These are phyloP conservation scores for Tulasnella sp. DNA, from an alignment of 768 basidiomycete species.

Conservation along the genomic window DNA sequence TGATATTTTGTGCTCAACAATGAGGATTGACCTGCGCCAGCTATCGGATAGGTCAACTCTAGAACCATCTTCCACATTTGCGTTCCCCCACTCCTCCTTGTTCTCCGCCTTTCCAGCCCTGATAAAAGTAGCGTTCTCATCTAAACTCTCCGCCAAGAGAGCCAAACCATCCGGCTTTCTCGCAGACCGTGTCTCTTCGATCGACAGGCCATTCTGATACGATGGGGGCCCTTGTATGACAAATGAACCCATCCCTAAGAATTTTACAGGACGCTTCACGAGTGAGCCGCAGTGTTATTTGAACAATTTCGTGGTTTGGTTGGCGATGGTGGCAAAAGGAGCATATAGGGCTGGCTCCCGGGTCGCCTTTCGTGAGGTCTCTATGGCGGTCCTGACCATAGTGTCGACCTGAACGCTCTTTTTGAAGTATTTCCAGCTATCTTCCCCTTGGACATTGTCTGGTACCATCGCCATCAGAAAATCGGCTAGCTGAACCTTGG, in stretches of 20 bases:
- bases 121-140: neutral
- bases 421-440: neutral
- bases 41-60: no score
- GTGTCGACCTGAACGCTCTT: neutral
- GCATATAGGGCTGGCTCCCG: neutral
- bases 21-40: no score
- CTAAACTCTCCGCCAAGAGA: neutral
- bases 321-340: neutral
- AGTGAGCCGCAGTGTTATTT: neutral
- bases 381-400: neutral
- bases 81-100: neutral
- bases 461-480: neutral
- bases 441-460: neutral
- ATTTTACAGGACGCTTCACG: neutral
- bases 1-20: neutral
- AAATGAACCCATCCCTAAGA: neutral
- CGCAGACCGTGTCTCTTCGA: neutral
- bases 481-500: neutral
- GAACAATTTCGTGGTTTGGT: neutral
- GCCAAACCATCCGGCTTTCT: conserved; percentile 4
- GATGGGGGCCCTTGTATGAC: neutral
- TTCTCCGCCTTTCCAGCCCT: neutral
- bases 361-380: neutral
- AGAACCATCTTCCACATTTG: neutral
- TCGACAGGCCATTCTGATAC: neutral